These are phyloP conservation scores for Acer yangbiense DNA, from an alignment of 345 rosid genomes.

Conservation along the genomic window DNA sequence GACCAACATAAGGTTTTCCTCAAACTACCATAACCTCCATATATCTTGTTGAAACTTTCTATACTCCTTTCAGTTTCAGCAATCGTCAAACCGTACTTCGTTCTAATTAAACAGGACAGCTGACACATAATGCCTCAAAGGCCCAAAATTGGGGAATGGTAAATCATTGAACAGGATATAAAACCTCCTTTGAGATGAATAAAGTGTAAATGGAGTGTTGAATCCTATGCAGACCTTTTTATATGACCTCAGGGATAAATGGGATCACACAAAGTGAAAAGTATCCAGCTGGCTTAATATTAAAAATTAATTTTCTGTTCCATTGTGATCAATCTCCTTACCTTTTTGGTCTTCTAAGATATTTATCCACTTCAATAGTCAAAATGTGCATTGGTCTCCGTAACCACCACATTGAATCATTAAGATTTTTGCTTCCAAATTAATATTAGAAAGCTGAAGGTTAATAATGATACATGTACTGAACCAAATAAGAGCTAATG, in stretches of 20 bases:
- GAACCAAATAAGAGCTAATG: not conserved
- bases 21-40: not conserved
- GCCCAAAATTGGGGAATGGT: not conserved
- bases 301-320: not conserved
- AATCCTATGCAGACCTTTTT: not conserved
- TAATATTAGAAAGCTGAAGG: conserved; percentile 1
- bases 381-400: not conserved
- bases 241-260: not conserved
- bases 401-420: not conserved
- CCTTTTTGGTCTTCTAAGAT: not conserved
- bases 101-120: not conserved
- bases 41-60: not conserved
- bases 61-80: not conserved
- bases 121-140: not conserved
- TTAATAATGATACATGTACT: not conserved
- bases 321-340: not conserved
- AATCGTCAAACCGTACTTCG: too few relatives aligned
- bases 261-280: not conserved
- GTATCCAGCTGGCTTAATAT: not conserved
- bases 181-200: not conserved
- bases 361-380: not conserved
- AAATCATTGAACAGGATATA: not conserved
- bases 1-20: not conserved
- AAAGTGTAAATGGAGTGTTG: not conserved
- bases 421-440: not conserved